A percentile compares a stretch with the other conserved stretches of the same genome.
Conservation (phyloP, 352 stramenopile genomes). For the Phytopythium delawarense region DNA sequence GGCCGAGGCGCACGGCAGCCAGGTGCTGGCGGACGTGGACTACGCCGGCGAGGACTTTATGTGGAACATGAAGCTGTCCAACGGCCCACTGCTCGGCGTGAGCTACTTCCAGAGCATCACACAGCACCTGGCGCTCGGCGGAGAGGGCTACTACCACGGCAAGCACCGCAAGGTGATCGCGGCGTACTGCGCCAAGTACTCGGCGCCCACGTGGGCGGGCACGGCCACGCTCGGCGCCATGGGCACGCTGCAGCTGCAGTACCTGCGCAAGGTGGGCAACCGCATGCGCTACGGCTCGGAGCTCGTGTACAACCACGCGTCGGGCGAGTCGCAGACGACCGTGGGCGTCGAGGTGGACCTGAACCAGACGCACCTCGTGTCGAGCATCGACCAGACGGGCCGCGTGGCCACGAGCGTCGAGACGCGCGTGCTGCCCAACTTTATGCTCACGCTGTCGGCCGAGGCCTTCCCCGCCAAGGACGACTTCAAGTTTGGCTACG, state of each 20-base stretch:
- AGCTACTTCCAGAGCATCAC: constrained; percentile 89
- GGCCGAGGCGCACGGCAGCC: constrained; percentile 69
- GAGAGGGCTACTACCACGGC: constrained; percentile 87
- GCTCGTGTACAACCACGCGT: constrained; percentile 84
- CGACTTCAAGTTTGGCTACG: constrained; percentile 91
- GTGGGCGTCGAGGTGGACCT: constrained; percentile 83
- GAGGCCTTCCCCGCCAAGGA: constrained; percentile 85
- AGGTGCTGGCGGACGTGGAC: constrained; percentile 82
- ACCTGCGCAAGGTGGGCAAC: constrained; percentile 81
- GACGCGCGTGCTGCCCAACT: constrained; percentile 82
- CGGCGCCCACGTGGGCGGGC: constrained; percentile 56
- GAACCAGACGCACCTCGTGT: constrained; percentile 80
- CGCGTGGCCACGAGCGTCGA: constrained; percentile 82
- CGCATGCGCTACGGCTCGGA: constrained; percentile 82
- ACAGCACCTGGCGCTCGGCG: constrained; percentile 67
- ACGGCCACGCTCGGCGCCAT: constrained; percentile 75
- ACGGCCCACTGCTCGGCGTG: constrained; percentile 78
- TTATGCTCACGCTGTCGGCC: constrained; percentile 79
- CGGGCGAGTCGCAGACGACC: constrained; percentile 76
- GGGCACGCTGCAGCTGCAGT: constrained; percentile 82
- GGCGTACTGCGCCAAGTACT: constrained; percentile 84
- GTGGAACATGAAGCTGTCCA: constrained; percentile 89
- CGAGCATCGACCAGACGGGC: constrained; percentile 78
- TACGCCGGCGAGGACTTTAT: constrained; percentile 81
- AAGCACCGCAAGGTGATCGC: constrained; percentile 85